phyloP scores from a whole-genome alignment of 1,139 yeast species.

The Maudiozyma humilis region DNA sequence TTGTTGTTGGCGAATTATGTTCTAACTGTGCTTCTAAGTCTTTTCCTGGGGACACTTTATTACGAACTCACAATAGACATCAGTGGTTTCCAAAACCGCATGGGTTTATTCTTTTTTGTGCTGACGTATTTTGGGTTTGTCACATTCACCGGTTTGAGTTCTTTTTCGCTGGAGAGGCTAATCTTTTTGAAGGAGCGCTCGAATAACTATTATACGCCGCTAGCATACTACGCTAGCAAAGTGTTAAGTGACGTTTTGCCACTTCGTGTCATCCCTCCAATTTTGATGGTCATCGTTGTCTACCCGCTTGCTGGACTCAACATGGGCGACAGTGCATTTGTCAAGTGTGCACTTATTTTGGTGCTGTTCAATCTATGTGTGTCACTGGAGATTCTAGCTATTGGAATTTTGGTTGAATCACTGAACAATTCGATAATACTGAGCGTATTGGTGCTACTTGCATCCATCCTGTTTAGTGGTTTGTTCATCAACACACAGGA shows the following conservation, averaged over 20 bases:
- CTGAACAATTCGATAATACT: constrained; percentile 90
- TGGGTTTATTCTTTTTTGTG: constrained; percentile 85
- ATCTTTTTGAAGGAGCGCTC: constrained; percentile 89
- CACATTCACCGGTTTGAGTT: constrained; percentile 80
- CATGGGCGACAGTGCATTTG: constrained; percentile 68
- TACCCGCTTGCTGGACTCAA: constrained; percentile 88
- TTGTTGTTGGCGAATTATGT: constrained; percentile 74
- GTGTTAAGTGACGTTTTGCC: constrained; percentile 86
- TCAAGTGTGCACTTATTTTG: constrained; percentile 59
- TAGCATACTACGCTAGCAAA: constrained; percentile 77
- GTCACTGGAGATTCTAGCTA: constrained; percentile 72
- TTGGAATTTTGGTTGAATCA: constrained; percentile 79
- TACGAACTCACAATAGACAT: constrained; percentile 79
- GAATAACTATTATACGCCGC: constrained; percentile 83
- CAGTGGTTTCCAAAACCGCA: constrained; percentile 90
- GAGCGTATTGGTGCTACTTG: constrained; percentile 74
- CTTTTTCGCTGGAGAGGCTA: constrained; percentile 80
- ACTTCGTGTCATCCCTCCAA: constrained; percentile 80
- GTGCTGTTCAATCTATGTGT: constrained; percentile 81
- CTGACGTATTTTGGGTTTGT: constrained; percentile 90
- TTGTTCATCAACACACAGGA: constrained; percentile 74
- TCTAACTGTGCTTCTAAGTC: constrained; percentile 65
- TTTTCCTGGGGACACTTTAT: constrained; percentile 79
- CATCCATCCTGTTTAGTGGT: constrained; percentile 87
- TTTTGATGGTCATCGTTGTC: constrained; percentile 71